Base-by-base conservation (phyloP, 2,329 filamentous ascomycete genomes). In the Colletotrichum sp. region DNA sequence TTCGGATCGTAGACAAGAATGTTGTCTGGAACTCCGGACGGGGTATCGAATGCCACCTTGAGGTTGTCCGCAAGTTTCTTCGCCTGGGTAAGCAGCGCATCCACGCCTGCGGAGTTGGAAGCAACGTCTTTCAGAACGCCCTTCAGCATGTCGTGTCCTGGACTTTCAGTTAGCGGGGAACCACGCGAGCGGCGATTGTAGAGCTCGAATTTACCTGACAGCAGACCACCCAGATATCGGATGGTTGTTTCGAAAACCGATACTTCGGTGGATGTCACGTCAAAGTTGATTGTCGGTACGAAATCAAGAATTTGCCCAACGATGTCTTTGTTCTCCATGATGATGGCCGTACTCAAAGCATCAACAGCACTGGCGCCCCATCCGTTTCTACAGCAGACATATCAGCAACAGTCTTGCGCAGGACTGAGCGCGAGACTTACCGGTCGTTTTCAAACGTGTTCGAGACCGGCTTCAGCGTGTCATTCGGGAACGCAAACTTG, bases 221-320 rank as follows among this genome's bases (percentile, higher is more conserved):
- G 82, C 80, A 98, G 88, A 19, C 95, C 96, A 12, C 92, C 96
- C 1, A 98, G 86, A 80, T 98, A 98, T 32, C 96, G 93, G 81
- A 98, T 98, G 1, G 95, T 98, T 0, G 95, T 98, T 85, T 98
- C 96, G 80, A 98, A 98, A 9, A 98, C 85, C 49, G 94, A 96
- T 65, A 98, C 92, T 12, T 88, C 84, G 2, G 88, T 84, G 3
- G 87, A 80, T 1, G 93, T 94, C 13, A 88, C 86, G 57, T 89
- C 89, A 81, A 95, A 98, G 83, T 98, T 88, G 80, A 98, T 93
- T 0, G 85, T 90, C 0, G 92, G 89, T 62, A 98, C 90, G 81
- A 93, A 93, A 8, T 93, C 87, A 25, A 98, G 84, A 78, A 98
- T 96, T 69, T 92, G 87, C 57, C 92, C 86, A 16, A 97, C 92